Evolutionary conservation across 495 filamentous ascomycete species (phyloP), one percentile per base, ranked within the genome.

Genomic region (Neurospora sp.): DNA sequence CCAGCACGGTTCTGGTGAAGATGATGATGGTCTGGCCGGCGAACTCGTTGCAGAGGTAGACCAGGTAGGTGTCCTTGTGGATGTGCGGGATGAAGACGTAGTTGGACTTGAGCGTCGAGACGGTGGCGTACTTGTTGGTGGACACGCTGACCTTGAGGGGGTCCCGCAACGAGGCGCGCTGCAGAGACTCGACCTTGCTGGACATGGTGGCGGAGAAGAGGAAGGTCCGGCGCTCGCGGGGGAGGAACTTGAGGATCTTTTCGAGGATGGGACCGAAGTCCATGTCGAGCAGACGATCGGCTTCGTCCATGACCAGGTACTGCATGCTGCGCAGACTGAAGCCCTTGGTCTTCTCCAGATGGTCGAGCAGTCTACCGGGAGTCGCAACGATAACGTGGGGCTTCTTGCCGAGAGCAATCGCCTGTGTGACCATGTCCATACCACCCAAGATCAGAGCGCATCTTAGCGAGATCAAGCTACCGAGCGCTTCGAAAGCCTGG

Each of bases 261-360:
- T 97, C 94, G 12, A 98, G 86, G 31, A 96, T 89, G 4, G 93
- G 92, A 0, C 94, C 96, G 78, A 98, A 98, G 81, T 98, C 95
- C 81, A 97, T 89, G 78, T 98, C 96, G 0, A 99, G 87, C 0
- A 99, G 86, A 42, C 77, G 86, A 79, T 99, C 95, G 38, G 95
- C 96, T 82, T 99, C 96, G 76, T 98, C 96, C 88, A 98, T 93
- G 42, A 96, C 94, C 1, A 98, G 87, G 76, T 94, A 97, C 76
- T 93, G 93, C 4, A 98, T 83, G 18, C 83, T 83, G 7, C 78
- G 78, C 44, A 98, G 82, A 9, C 90, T 92, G 81, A 99, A 99
- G 9, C 96, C 95, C 79, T 97, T 97, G 8, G 96, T 99, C 79
- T 97, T 97, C 80, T 99, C 94, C 10, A 98, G 84, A 79, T 99